Base-by-base conservation (phyloP, 495 filamentous ascomycete genomes). In the Aspergillus wentii region DNA sequence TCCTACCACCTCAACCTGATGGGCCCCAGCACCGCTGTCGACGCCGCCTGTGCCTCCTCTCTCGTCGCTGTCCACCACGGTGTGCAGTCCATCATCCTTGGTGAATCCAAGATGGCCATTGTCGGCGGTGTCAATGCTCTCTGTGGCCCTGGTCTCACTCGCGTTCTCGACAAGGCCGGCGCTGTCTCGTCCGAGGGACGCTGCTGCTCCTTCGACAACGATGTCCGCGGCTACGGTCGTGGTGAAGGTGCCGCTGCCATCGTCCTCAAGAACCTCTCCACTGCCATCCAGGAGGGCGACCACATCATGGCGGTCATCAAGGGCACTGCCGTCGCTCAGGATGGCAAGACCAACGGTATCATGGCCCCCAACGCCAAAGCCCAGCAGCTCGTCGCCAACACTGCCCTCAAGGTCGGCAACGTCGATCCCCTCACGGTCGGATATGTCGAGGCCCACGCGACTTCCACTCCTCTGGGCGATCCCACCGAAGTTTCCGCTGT, bases 381-480 rank as follows among this genome's bases (percentile, higher is more conserved):
- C 2, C 64, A 68, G 28, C 35, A 56, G 19, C 19, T 51, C 0
- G 48, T 64, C 2, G 52, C 54, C 4, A 8, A 34, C 0, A 48
- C 52, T 1, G 54, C 65, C 8, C 59, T 71, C 17, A 22, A 52
- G 5, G 35, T 54, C 5, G 58, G 46, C 8, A 44, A 49, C 3
- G 30, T 68, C 4, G 47, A 61, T 20, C 46, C 62, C 0, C 7
- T 14, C 0, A 47, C 49, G 1, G 47, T 66, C 7, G 37, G 41
- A 1, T 71, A 70, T 33, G 46, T 73, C 17, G 69, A 73, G 30
- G 68, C 68, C 3, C 67, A 68, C 45, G 69, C 57, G 1, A 72
- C 69, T 0, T 61, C 57, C 0, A 74, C 69, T 3, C 38, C 57
- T 0, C 21, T 69, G 9, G 69, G 69, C 4, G 69, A 71, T 31